These are phyloP conservation scores for Stemphylium lycopersici DNA, from an alignment of 2,329 filamentous ascomycete species.

Conservation along the genomic window DNA sequence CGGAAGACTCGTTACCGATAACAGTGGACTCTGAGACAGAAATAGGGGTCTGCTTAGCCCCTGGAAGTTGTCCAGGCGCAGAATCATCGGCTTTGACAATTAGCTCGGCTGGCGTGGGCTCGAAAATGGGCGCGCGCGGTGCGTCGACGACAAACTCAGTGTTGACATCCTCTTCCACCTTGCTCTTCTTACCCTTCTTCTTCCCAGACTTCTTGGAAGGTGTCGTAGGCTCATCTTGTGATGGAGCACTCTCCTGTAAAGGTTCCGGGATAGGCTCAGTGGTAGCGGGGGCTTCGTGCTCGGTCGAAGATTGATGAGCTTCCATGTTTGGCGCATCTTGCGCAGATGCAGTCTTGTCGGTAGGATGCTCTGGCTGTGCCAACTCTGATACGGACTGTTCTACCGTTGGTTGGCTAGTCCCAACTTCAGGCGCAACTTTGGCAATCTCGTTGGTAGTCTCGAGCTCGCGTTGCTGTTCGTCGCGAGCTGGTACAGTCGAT, in stretches of 20 bases:
- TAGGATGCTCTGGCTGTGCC: neutral
- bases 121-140: neutral
- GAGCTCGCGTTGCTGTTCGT: constrained; percentile 9
- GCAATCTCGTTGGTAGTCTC: neutral
- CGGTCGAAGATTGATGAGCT: neutral
- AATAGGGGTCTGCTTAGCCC: neutral
- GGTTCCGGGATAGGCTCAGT: constrained; percentile 6
- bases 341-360: neutral
- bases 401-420: neutral
- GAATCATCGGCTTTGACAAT: neutral
- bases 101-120: neutral
- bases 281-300: neutral
- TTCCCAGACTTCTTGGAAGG: constrained; percentile 54
- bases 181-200: constrained; percentile 33
- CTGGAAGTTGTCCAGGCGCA: neutral
- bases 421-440: neutral
- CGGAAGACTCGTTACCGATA: neutral
- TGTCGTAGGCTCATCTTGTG: constrained; percentile 4
- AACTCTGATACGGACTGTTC: constrained; percentile 2
- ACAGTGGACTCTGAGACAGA: neutral
- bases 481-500: constrained; percentile 18
- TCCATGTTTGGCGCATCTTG: constrained; percentile 5
- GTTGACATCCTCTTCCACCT: constrained; percentile 4
- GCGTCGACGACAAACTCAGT: neutral
- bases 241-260: neutral